Evolutionary conservation across 768 basidiomycete species (phyloP).

Genomic region (Pluteus cervinus): DNA sequence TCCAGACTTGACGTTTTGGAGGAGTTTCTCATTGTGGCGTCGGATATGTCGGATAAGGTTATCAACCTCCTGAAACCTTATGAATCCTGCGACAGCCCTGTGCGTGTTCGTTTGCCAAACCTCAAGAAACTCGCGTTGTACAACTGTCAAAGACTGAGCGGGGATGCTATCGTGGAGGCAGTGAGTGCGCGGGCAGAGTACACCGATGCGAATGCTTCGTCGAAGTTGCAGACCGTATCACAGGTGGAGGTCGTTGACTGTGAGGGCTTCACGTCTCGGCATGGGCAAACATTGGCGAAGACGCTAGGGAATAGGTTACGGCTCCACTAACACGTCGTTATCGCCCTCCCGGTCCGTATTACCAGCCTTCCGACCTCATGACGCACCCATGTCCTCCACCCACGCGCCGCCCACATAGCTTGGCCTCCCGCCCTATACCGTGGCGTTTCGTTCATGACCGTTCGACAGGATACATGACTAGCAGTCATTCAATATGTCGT

Average conservation of each 20-base stretch:
- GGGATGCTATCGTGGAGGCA: slow-evolving; percentile 48
- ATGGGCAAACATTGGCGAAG: slow-evolving; percentile 1
- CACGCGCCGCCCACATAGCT: too few species aligned
- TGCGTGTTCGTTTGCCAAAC: slow-evolving; percentile 40
- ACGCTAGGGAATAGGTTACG: slow-evolving; percentile 1
- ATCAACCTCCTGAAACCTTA: slow-evolving; percentile 50
- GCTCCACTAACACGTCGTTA: not conserved
- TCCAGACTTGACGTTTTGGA: slow-evolving; percentile 45
- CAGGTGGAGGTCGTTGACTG: slow-evolving; percentile 36
- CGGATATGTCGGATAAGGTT: slow-evolving; percentile 76
- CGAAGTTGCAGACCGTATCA: slow-evolving; percentile 18
- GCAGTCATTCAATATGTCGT: too few species aligned
- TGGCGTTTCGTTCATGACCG: too few species aligned
- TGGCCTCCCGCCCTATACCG: too few species aligned
- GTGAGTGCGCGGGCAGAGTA: slow-evolving; percentile 41
- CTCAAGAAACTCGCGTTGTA: slow-evolving; percentile 47
- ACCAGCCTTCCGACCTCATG: too few species aligned
- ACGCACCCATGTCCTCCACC: too few species aligned
- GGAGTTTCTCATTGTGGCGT: slow-evolving; percentile 70
- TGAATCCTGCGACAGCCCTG: too few species aligned
- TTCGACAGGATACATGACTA: too few species aligned
- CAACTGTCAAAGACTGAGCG: slow-evolving; percentile 60
- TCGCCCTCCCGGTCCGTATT: too few species aligned
- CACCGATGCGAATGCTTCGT: slow-evolving; percentile 23
- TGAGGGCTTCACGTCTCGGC: slow-evolving; percentile 19